Conservation (phyloP, 345 rosid species). For the Aquilaria sinensis region DNA sequence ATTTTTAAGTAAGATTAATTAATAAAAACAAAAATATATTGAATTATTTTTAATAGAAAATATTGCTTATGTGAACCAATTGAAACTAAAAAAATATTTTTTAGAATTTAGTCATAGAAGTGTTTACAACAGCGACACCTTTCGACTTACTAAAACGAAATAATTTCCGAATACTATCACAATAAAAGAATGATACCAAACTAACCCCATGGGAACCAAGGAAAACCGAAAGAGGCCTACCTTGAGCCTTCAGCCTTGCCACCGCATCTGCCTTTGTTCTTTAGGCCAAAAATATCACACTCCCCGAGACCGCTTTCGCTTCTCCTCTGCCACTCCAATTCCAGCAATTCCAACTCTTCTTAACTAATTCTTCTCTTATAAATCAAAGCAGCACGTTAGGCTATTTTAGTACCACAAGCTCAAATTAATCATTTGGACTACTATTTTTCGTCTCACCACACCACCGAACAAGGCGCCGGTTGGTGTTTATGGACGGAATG, state of each 20-base stretch:
- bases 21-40: no score
- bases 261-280: conserved; percentile 13
- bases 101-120: no score
- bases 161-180: no score
- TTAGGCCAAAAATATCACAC: conserved; percentile 20
- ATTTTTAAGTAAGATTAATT: no score
- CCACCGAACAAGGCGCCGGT: background rate
- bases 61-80: no score
- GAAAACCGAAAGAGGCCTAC: background rate
- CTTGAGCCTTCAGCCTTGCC: conserved; percentile 6
- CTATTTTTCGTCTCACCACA: no score
- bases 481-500: conserved; percentile 64
- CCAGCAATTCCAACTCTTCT: conserved; percentile 17
- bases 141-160: no score
- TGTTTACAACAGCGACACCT: no score
- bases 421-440: background rate
- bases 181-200: no score
- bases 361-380: background rate
- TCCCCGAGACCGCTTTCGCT: conserved; percentile 21
- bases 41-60: no score
- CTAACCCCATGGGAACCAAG: background rate
- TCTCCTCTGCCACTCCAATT: conserved; percentile 25
- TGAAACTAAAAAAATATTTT: no score
- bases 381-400: background rate
- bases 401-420: background rate